Percentiles rank a stretch among this genome's conserved stretches.
These are phyloP conservation scores for Fraxinus excelsior DNA, from an alignment of 257 asterid species.

Conservation along the genomic window DNA sequence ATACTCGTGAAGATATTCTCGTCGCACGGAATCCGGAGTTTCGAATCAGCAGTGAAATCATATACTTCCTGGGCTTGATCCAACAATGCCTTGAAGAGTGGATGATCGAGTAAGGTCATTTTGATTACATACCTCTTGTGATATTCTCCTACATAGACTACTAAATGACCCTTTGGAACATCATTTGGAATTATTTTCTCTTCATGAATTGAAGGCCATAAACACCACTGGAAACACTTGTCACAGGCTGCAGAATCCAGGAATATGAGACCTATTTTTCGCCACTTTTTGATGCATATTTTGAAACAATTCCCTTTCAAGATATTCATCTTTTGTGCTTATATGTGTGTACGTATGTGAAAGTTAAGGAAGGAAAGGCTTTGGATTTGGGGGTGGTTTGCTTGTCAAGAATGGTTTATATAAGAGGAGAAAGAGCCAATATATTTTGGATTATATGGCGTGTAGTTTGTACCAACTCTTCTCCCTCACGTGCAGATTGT, in stretches of 20 bases:
- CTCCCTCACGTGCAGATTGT: not conserved
- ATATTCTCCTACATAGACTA: constrained; percentile 43
- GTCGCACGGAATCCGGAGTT: constrained; percentile 49
- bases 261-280: constrained; percentile 16
- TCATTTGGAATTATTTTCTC: constrained; percentile 39
- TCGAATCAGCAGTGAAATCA: constrained; percentile 37
- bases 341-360: not conserved
- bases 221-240: constrained; percentile 35
- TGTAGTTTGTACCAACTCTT: not conserved
- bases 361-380: not conserved
- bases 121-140: constrained; percentile 49
- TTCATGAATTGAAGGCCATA: constrained; percentile 30
- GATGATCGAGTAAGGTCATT: constrained; percentile 46
- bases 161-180: constrained; percentile 53
- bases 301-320: constrained; percentile 32
- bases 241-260: constrained; percentile 30
- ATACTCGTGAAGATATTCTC: constrained; percentile 48
- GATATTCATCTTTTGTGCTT: constrained; percentile 22
- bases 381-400: constrained; percentile 33
- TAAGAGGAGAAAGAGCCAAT: constrained; percentile 35
- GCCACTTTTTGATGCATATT: constrained; percentile 29
- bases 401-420: constrained; percentile 47
- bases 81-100: constrained; percentile 45
- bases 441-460: constrained; percentile 34
- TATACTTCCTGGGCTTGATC: constrained; percentile 52